A percentile compares a stretch with the other conserved stretches of the same genome.
Evolutionary conservation across 805 yeast species (phyloP).

Genomic region (Teunomyces atbi): DNA sequence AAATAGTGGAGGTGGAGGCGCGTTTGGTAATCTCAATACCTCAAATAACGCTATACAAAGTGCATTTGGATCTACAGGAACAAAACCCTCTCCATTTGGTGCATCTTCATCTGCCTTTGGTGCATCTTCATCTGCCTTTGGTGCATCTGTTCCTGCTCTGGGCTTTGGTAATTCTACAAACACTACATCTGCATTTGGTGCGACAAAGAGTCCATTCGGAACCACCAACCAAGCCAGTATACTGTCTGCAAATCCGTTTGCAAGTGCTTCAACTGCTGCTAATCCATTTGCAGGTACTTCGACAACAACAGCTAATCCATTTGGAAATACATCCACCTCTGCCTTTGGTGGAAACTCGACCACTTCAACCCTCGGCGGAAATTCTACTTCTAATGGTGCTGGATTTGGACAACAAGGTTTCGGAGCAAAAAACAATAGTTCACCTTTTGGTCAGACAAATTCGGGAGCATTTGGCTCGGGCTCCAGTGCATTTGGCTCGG

Average conservation of each 20-base stretch:
- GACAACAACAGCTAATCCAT: conserved; percentile 3
- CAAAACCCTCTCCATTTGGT: conserved; percentile 7
- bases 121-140: conserved; percentile 14
- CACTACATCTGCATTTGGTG: conserved; percentile 5
- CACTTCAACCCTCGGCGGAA: background rate
- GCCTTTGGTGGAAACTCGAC: conserved; percentile 8
- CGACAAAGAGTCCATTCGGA: conserved; percentile 3
- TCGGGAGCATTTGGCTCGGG: background rate
- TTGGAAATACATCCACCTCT: conserved; percentile 5
- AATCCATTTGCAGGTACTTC: conserved; percentile 9
- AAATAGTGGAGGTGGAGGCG: background rate
- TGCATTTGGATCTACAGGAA: conserved; percentile 7
- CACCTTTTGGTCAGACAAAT: conserved; percentile 2
- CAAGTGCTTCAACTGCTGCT: background rate
- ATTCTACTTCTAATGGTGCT: background rate
- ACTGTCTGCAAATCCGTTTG: conserved; percentile 7
- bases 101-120: conserved; percentile 8
- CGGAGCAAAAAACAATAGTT: background rate
- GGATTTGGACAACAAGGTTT: background rate
- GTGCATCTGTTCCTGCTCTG: conserved; percentile 6
- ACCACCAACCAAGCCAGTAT: background rate
- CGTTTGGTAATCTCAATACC: conserved; percentile 5
- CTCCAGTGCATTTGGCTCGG: background rate
- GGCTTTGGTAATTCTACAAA: conserved; percentile 3
- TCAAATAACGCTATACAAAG: background rate